Conservation (phyloP, 140 eudicot species). For the Anethum foeniculum region DNA sequence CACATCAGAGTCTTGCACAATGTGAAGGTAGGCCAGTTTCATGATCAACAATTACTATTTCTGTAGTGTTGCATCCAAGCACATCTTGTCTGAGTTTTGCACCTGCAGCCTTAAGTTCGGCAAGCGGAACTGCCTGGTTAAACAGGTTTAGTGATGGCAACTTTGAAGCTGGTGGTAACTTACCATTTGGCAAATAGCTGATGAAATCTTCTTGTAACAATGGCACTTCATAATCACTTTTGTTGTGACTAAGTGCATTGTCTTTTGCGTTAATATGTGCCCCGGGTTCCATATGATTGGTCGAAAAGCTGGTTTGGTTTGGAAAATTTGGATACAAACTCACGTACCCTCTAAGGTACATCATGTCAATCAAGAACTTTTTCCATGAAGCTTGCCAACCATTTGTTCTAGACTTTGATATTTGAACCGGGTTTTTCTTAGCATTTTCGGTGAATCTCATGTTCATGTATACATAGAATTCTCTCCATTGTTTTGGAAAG, state of each 20-base stretch:
- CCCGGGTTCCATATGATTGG: conserved; percentile 98
- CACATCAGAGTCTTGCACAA: conserved; percentile 59
- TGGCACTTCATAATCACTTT: conserved; percentile 84
- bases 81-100: conserved; percentile 84
- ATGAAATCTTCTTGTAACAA: conserved; percentile 66
- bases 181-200: conserved; percentile 57
- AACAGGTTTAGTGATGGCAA: conserved; percentile 76
- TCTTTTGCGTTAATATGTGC: conserved; percentile 90
- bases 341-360: conserved; percentile 88
- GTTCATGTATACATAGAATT: conserved; percentile 96
- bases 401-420: conserved; percentile 86
- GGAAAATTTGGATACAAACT: conserved; percentile 88
- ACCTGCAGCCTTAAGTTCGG: conserved; percentile 91
- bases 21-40: conserved; percentile 72
- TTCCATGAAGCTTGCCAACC: conserved; percentile 99
- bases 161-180: conserved; percentile 76
- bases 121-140: conserved; percentile 69
- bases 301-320: conserved; percentile 79
- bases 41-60: conserved; percentile 58
- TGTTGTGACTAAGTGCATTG: conserved; percentile 63
- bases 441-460: conserved; percentile 94
- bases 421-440: conserved; percentile 82
- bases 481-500: conserved; percentile 96
- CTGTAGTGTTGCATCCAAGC: conserved; percentile 46
- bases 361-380: conserved; percentile 90